phyloP scores from a whole-genome alignment of 2,329 filamentous ascomycete genomes.

The Colletotrichum sp. region DNA sequence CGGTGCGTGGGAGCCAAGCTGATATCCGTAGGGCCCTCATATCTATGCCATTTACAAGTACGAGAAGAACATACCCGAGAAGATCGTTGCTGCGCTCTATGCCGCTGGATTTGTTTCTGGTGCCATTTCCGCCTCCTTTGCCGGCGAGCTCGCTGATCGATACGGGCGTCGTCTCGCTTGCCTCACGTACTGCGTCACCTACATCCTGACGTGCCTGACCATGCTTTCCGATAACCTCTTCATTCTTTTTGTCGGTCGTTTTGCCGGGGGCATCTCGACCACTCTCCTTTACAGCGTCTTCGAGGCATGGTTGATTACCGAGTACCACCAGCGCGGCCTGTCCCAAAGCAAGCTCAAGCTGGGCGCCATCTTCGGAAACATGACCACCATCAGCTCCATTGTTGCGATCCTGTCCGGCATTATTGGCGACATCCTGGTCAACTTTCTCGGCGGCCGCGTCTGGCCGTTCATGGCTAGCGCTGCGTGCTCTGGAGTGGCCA shows the following conservation, averaged over 20 bases:
- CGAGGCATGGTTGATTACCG: slow-evolving; percentile 65
- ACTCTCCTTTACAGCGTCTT: slow-evolving; percentile 64
- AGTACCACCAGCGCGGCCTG: slow-evolving; percentile 55
- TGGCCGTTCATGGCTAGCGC: slow-evolving; percentile 58
- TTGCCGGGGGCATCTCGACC: slow-evolving; percentile 59
- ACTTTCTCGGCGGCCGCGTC: slow-evolving; percentile 48
- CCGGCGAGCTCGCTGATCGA: slow-evolving; percentile 43
- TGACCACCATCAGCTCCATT: slow-evolving; percentile 58
- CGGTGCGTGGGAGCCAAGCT: not conserved
- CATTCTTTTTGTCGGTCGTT: slow-evolving; percentile 58
- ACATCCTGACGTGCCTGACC: slow-evolving; percentile 56
- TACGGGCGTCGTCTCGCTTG: slow-evolving; percentile 57
- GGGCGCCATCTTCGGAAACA: slow-evolving; percentile 56
- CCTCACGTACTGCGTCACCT: slow-evolving; percentile 57
- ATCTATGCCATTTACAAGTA: slow-evolving; percentile 59
- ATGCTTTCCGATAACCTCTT: slow-evolving; percentile 47
- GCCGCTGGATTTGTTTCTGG: slow-evolving; percentile 54
- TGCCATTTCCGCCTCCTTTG: slow-evolving; percentile 47
- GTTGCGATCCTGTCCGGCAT: slow-evolving; percentile 61
- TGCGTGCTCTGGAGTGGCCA: slow-evolving; percentile 44
- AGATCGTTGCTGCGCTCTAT: slow-evolving; percentile 49
- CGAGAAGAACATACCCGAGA: slow-evolving; percentile 50
- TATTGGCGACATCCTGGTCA: slow-evolving; percentile 56
- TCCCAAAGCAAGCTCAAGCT: slow-evolving; percentile 46
- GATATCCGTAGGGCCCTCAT: slow-evolving; percentile 43